Evolutionary conservation across 2,329 filamentous ascomycete genomes (phyloP).

Genomic region (Corniculantispora saksenae): DNA sequence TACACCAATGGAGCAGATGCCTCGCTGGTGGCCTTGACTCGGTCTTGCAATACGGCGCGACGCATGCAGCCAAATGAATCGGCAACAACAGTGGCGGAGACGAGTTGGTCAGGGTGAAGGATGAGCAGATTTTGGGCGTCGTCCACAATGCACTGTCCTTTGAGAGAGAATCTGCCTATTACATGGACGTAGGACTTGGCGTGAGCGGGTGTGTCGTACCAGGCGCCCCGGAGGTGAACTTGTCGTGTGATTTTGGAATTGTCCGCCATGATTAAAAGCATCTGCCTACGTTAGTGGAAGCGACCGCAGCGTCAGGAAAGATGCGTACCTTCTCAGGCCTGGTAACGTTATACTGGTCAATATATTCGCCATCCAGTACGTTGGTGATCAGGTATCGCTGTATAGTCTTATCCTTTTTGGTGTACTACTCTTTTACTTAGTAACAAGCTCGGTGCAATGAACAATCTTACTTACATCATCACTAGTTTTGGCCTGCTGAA

Average conservation of each 20-base stretch:
- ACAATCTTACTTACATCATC: constrained; percentile 39
- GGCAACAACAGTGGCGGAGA: constrained; percentile 93
- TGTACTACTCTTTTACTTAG: constrained; percentile 70
- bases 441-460: constrained; percentile 36
- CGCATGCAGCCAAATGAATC: constrained; percentile 92
- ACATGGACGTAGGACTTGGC: constrained; percentile 81
- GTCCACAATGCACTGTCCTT: constrained; percentile 77
- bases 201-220: constrained; percentile 78
- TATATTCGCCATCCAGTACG: constrained; percentile 69
- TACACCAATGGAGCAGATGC: constrained; percentile 82
- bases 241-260: constrained; percentile 64
- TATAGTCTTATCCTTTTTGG: constrained; percentile 69
- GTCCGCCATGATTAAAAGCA: constrained; percentile 81
- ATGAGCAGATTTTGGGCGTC: constrained; percentile 84
- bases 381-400: constrained; percentile 83
- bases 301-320: not conserved
- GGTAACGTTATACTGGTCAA: constrained; percentile 59
- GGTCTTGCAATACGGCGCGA: constrained; percentile 89
- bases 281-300: constrained; percentile 47
- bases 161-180: constrained; percentile 71
- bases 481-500: constrained; percentile 32
- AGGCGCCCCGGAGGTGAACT: constrained; percentile 80
- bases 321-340: constrained; percentile 69
- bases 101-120: constrained; percentile 89
- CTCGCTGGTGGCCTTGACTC: constrained; percentile 86